Base-by-base conservation (phyloP, 2,329 filamentous ascomycete genomes). In the Aspergillus clavatus region DNA sequence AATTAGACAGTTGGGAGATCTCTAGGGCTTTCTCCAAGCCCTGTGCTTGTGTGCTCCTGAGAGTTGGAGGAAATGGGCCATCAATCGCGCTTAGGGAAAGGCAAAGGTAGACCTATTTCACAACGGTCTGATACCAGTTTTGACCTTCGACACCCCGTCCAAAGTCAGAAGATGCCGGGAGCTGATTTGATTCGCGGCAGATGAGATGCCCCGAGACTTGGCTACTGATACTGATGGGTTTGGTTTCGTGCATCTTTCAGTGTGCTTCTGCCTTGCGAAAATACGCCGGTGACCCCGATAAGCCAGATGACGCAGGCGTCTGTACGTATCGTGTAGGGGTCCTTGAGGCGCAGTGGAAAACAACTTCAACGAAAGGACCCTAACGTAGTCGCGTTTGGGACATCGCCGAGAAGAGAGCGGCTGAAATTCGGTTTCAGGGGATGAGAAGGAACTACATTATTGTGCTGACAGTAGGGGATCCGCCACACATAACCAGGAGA, bases 1-100 rank as follows among this genome's bases (percentile, higher is more conserved):
- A 39, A 40, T 51, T 46, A 46, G 40, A 45, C 45, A 45, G 43
- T 45, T 33, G 18, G 35, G 33, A 27, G 43, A 39, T 36, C 42
- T 46, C 31, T 24, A 33, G 35, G 43, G 36, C 7, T 36, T 21
- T 40, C 41, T 21, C 37, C 35, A 16, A 7, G 28, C n/a, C 35
- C 19, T 21, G 27, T 44, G 27, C 36, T 29, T 29, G 18, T 21
- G 27, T 44, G 27, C 36, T 29, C 38, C 33, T 14, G 16, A 16
- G 8, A 19, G 18, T 21, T 12, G 31, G 12, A 35, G 14, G 11
- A 35, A 35, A 18, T 35, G 7, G 31, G 14, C 19, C 5, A 19
- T 19, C 16, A 5, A 12, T 16, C 8, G 16, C 18, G 16, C 19
- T 11, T 11, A 10, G 18, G 16, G 19, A 8, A 21, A 6, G 31